These are phyloP conservation scores for Coemansia sp. DNA, from an alignment of 192 early-diverging fungal genomes.

Conservation along the genomic window DNA sequence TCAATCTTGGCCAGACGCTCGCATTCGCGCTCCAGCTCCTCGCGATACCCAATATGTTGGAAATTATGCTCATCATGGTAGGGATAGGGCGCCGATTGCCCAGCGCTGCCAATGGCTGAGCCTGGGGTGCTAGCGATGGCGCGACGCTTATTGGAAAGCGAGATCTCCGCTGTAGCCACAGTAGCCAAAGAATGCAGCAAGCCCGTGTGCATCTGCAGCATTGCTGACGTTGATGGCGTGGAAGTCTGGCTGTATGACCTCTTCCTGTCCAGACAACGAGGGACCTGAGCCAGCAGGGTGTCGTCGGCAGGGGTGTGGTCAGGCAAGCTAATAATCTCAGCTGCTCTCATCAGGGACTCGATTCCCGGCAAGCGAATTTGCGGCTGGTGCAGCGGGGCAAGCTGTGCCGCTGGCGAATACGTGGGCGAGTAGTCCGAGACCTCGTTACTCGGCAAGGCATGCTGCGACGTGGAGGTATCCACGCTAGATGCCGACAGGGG, in stretches of 20 bases:
- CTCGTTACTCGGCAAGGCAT: slow-evolving; percentile 5
- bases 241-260: slow-evolving; percentile 22
- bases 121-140: slow-evolving; percentile 9
- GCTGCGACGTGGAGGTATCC: slow-evolving; percentile 19
- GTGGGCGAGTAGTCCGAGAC: slow-evolving; percentile 13
- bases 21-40: slow-evolving; percentile 49
- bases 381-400: not conserved
- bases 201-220: slow-evolving; percentile 15
- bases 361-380: slow-evolving; percentile 16
- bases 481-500: slow-evolving; percentile 20
- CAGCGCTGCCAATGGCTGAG: slow-evolving; percentile 4
- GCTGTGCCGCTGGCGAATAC: not conserved
- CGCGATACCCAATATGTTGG: slow-evolving; percentile 31
- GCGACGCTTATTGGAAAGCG: slow-evolving; percentile 31
- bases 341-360: slow-evolving; percentile 46
- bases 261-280: slow-evolving; percentile 18
- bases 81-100: not conserved
- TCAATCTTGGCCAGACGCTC: slow-evolving; percentile 38
- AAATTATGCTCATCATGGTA: slow-evolving; percentile 12
- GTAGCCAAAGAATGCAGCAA: slow-evolving; percentile 52
- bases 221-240: not conserved
- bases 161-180: slow-evolving; percentile 42
- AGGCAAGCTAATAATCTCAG: slow-evolving; percentile 35
- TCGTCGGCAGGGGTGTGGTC: not conserved
- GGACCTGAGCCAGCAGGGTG: slow-evolving; percentile 15